phyloP scores from a whole-genome alignment of 768 basidiomycete species.

The Rhodotorula sphaerocarpa region DNA sequence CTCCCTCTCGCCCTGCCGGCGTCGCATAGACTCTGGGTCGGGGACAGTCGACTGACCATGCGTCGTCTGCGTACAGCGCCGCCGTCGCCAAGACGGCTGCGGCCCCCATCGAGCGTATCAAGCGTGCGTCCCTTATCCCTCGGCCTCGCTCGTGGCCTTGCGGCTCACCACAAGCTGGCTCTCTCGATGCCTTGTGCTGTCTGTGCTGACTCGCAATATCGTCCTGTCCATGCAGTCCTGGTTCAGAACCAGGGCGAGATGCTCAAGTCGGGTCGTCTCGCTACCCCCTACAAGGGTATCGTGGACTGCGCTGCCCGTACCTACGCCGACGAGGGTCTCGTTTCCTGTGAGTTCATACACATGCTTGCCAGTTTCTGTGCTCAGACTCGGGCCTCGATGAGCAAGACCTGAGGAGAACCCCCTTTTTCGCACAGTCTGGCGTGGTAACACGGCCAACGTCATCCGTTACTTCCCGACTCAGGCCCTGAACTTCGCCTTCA shows the following conservation, averaged over 20 bases:
- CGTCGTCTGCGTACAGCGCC: conserved; percentile 38
- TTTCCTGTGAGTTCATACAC: conserved; percentile 49
- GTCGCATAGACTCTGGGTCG: no score
- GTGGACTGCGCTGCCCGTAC: conserved; percentile 84
- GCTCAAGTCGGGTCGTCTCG: conserved; percentile 99
- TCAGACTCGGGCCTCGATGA: no score
- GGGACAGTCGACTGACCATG: background rate
- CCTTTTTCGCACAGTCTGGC: conserved; percentile 57
- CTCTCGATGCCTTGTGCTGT: background rate
- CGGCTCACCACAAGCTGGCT: no score
- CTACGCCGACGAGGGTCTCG: conserved; percentile 87
- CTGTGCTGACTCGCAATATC: background rate
- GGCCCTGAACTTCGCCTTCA: conserved; percentile 75
- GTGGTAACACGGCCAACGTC: conserved; percentile 99
- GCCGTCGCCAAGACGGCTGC: conserved; percentile 98
- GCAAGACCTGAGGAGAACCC: no score
- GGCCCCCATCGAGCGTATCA: conserved; percentile 99
- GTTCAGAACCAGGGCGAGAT: conserved; percentile 79
- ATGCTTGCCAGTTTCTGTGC: no score
- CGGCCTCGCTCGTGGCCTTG: background rate
- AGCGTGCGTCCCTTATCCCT: conserved; percentile 60
- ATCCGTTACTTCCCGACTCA: conserved; percentile 99
- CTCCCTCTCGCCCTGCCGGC: no score
- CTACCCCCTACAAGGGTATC: conserved; percentile 93
- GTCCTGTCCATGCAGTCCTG: conserved; percentile 11